phyloP scores from a whole-genome alignment of 2,329 filamentous ascomycete species.

The Stemphylium beticola region DNA sequence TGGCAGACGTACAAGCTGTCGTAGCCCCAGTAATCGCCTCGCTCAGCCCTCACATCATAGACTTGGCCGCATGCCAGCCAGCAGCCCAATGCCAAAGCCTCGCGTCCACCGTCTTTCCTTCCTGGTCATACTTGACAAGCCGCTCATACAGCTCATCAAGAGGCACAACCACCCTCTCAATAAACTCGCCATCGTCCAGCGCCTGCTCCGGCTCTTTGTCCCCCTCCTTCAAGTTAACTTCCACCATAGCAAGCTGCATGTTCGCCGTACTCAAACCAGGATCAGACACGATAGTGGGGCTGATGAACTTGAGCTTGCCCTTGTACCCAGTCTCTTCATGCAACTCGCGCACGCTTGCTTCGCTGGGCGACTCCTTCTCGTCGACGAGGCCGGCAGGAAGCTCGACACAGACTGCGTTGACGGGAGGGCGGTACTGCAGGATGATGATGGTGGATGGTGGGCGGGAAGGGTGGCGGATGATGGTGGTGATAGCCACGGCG shows the following conservation, averaged over 20 bases:
- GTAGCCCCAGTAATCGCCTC: too few species aligned
- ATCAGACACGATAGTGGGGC: slow-evolving; percentile 71
- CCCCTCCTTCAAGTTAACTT: slow-evolving; percentile 60
- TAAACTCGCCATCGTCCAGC: slow-evolving; percentile 67
- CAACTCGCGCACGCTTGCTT: slow-evolving; percentile 64
- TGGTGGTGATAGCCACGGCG: slow-evolving; percentile 65
- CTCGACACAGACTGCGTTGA: slow-evolving; percentile 65
- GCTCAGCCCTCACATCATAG: slow-evolving; percentile 24
- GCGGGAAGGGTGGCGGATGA: slow-evolving; percentile 56
- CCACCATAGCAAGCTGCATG: slow-evolving; percentile 66
- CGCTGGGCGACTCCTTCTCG: slow-evolving; percentile 61
- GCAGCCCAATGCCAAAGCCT: slow-evolving; percentile 68
- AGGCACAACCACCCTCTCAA: slow-evolving; percentile 65
- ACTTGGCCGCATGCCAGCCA: slow-evolving; percentile 59
- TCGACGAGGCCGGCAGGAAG: slow-evolving; percentile 67
- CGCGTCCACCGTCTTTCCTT: slow-evolving; percentile 62
- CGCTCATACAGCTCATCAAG: slow-evolving; percentile 62
- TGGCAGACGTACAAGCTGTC: too few species aligned
- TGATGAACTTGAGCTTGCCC: slow-evolving; percentile 58
- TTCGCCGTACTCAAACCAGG: slow-evolving; percentile 66
- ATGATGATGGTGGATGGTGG: slow-evolving; percentile 61
- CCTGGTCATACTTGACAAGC: slow-evolving; percentile 54
- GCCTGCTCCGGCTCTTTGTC: slow-evolving; percentile 62
- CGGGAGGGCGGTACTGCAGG: slow-evolving; percentile 66
- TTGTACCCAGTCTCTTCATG: slow-evolving; percentile 69